These are phyloP conservation scores for Porogramme epimiltina DNA, from an alignment of 1,284 basidiomycete species.

Conservation along the genomic window DNA sequence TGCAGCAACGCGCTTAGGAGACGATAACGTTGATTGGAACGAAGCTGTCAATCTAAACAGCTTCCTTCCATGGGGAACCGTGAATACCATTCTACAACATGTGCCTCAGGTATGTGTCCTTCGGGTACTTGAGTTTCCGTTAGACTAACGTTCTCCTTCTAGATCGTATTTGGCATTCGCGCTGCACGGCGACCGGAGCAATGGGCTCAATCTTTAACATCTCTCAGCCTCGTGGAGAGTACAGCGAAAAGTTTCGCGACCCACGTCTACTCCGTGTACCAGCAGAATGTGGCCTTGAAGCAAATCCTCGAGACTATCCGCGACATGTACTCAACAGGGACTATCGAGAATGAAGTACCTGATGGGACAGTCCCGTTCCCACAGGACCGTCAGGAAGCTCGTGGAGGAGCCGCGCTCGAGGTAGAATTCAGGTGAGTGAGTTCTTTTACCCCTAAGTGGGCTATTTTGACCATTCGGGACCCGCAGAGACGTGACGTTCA, in stretches of 20 bases:
- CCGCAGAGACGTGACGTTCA: conserved; percentile 68
- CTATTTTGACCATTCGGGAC: background rate
- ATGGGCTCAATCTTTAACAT: conserved; percentile 73
- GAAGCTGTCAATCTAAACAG: background rate
- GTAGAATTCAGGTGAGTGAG: conserved; percentile 62
- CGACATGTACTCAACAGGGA: conserved; percentile 65
- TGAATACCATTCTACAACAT: conserved; percentile 57
- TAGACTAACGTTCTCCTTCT: conserved; percentile 2
- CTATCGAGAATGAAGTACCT: conserved; percentile 60
- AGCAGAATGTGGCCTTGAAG: conserved; percentile 57
- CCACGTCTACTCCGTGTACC: conserved; percentile 51
- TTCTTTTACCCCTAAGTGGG: background rate
- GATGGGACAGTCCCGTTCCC: conserved; percentile 65
- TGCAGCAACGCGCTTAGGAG: conserved; percentile 3
- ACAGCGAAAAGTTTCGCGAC: conserved; percentile 56
- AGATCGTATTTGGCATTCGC: conserved; percentile 74
- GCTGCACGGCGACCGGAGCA: conserved; percentile 69
- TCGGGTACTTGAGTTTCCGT: background rate
- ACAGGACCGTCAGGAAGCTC: conserved; percentile 54
- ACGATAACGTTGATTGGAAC: background rate
- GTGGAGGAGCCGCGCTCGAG: conserved; percentile 54
- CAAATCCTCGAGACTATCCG: conserved; percentile 58
- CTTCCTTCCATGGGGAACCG: conserved; percentile 35
- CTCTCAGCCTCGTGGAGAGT: conserved; percentile 67
- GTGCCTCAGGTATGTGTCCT: conserved; percentile 56